Evolutionary conservation across 2,329 filamentous ascomycete genomes (phyloP), one percentile per base, ranked within the genome.

Genomic region (Lecanicillium sp.): DNA sequence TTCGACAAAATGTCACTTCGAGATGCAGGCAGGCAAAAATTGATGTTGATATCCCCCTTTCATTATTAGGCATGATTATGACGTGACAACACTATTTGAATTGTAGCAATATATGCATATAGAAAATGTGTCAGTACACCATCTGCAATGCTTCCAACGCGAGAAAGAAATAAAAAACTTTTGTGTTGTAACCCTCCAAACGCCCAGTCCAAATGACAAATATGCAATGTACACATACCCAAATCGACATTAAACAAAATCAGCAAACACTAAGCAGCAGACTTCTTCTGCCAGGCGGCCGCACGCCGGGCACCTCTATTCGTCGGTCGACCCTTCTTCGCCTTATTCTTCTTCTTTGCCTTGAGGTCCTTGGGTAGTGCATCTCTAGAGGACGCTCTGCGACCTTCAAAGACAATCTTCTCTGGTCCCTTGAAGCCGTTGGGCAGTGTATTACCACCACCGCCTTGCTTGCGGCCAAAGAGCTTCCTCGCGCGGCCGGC

Each of bases 371-470:
- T 81, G 29, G 76, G 76, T 51, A 70, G 79, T 4, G 75, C 80
- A 43, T 81, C 76, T 41, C 71, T 81, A 22, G 71, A 64, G 39
- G 74, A 85, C 9, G 85, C 85, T 38, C 86, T 73, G 46, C 82
- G 79, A 1, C 86, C 86, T 58, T 94, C 86, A 51, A 90, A 89
- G n/a, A 89, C 74, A 45, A 89, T 75, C 13, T 70, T 67, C 58
- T 88, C 82, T 0, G 82, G 80, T 2, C 73, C 70, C 60, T 76
- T 74, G 47, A 74, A 56, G 5, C 40, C 54, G 30, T 44, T 43
- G 15, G 45, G 43, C 14, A 44, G 45, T 29, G 43, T 49, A 32
- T 43, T 47, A 28, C 44, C 45, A 36, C 43, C 50, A 37, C 75
- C 78, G 14, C 20, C 38, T n/a, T 22, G 33, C 11, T 82, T 74